phyloP scores from a whole-genome alignment of 2,329 filamentous ascomycete species.

The Hysterium pulicare region DNA sequence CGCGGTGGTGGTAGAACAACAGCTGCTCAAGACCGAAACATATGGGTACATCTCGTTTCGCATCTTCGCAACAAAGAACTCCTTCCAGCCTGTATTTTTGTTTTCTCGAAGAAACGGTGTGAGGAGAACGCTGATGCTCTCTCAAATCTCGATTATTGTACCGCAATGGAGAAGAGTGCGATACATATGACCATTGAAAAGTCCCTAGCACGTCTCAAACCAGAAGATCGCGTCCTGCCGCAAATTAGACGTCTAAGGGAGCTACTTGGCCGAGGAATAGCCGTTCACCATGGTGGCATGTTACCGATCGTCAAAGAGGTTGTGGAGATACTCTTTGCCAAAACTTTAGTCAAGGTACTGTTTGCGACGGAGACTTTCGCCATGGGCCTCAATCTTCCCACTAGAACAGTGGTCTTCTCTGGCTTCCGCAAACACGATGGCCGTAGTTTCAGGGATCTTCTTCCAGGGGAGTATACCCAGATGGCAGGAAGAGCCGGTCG shows the following conservation, averaged over 20 bases:
- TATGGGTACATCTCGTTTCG: conserved; percentile 95
- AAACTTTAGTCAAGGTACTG: conserved; percentile 90
- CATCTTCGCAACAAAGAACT: conserved; percentile 83
- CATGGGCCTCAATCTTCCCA: conserved; percentile 95
- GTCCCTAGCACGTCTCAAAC: conserved; percentile 85
- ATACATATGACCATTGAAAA: conserved; percentile 98
- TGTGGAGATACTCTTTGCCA: conserved; percentile 93
- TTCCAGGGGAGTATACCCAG: conserved; percentile 96
- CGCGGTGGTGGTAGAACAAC: conserved; percentile 82
- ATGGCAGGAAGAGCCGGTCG: conserved; percentile 96
- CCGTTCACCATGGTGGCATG: conserved; percentile 92
- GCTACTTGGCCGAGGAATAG: conserved; percentile 81
- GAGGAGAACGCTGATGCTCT: conserved; percentile 96
- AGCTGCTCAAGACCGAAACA: conserved; percentile 88
- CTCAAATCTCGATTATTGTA: conserved; percentile 93
- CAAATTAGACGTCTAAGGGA: conserved; percentile 88
- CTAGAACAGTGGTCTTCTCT: conserved; percentile 94
- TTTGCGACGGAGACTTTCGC: conserved; percentile 99
- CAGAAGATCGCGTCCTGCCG: conserved; percentile 83
- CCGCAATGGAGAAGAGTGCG: conserved; percentile 87
- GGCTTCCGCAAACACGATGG: conserved; percentile 96
- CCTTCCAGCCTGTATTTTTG: conserved; percentile 92
- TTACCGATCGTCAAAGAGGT: conserved; percentile 97
- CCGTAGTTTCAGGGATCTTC: conserved; percentile 81
- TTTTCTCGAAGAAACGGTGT: conserved; percentile 96